Base-by-base conservation (phyloP, 805 yeast genomes). In the Candida pseudoglaebosa region DNA sequence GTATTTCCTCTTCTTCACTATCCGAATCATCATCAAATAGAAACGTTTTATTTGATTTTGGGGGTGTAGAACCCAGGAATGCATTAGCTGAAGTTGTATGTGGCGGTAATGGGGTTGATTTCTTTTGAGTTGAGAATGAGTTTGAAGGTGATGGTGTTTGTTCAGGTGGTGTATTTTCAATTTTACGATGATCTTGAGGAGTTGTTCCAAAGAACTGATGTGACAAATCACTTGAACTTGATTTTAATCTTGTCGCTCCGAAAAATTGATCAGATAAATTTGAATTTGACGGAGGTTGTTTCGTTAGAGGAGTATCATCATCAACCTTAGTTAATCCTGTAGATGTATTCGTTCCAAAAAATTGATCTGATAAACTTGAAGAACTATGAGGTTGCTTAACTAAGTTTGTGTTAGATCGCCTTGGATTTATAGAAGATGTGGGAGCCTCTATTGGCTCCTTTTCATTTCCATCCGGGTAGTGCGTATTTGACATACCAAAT, bases 321-420 rank as follows among this genome's bases (percentile, higher is more conserved):
- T 20, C 31, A 16, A 15, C 28, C n/a, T 12, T n/a, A 21, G 24
- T 29, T 30, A 29, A 12, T 16, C 32, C 19, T 19, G 24, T 3
- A 17, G 31, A 10, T 26, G 24, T 29, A 28, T 26, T 26, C 21
- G 15, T 13, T 2, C 66, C 62, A 40, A 65, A 65, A 39, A 68
- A 67, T 49, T 53, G 69, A n/a, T 52, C 56, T 4, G 68, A 54
- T 18, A 68, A 59, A 15, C 71, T 61, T 38, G 54, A 62, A 3
- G 71, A 66, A 9, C 70, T 62, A 35, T 59, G 56, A 2, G 77
- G 64, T 51, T 67, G 67, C 50, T 72, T 50, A 52, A 77, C 46
- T 15, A 55, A 32, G 14, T 62, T 52, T 2, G 65, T 50, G 2
- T 64, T 50, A 4, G 68, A 62, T 40, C 61, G 59, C 34, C 59